These are phyloP conservation scores for Tricholoma furcatifolium DNA, from an alignment of 768 basidiomycete species.

Conservation along the genomic window DNA sequence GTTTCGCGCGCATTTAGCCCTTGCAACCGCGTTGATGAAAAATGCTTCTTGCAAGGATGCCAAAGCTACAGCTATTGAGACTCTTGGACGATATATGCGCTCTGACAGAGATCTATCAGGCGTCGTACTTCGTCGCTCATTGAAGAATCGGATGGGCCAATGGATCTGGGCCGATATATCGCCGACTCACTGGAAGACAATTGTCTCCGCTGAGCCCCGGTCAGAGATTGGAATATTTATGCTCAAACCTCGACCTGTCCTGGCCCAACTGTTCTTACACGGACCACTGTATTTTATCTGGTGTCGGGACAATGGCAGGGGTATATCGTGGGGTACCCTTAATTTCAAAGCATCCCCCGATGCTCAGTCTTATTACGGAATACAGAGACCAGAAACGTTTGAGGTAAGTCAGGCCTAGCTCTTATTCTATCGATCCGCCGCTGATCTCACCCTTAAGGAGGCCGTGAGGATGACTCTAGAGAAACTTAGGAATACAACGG, in stretches of 20 bases:
- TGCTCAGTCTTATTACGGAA: neutral
- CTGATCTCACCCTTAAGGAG: neutral
- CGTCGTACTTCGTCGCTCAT: conserved; percentile 13
- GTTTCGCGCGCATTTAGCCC: neutral
- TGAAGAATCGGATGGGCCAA: conserved; percentile 9
- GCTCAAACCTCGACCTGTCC: no score
- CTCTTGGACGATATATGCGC: conserved; percentile 3
- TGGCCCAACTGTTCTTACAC: no score
- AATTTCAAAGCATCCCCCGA: neutral
- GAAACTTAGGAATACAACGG: neutral
- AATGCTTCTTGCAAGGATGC: conserved; percentile 7
- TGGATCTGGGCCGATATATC: conserved; percentile 19
- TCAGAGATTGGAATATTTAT: conserved; percentile 3
- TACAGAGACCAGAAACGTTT: neutral
- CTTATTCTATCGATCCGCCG: neutral
- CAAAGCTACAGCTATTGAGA: neutral
- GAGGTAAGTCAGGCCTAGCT: neutral
- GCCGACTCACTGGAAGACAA: conserved; percentile 11
- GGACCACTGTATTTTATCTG: neutral
- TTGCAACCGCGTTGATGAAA: neutral
- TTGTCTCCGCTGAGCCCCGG: neutral
- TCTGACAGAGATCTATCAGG: neutral
- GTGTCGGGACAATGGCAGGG: neutral
- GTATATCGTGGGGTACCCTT: neutral
- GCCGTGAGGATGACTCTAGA: neutral